Evolutionary conservation across 176 grass and related monocot species (phyloP).

Genomic region (Alloteropsis semialata): DNA sequence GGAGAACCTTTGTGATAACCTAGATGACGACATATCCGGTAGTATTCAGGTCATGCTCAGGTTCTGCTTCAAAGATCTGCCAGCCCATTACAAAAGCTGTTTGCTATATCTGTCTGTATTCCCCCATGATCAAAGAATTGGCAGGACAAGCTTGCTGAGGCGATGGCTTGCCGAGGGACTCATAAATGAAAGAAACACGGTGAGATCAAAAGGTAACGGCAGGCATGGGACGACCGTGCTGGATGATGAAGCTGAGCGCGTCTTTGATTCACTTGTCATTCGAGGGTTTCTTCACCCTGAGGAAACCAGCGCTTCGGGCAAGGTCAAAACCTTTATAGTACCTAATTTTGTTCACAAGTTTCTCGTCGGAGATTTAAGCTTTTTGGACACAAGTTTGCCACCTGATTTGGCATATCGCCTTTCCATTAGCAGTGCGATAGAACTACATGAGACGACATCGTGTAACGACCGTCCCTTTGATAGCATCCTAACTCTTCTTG

Average conservation of each 20-base stretch:
- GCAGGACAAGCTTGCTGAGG: background rate
- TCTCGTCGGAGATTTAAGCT: background rate
- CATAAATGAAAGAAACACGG: rapidly evolving
- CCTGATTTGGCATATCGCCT: background rate
- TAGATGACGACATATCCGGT: too few species aligned
- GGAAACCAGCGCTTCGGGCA: background rate
- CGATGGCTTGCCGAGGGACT: slow-evolving; percentile 10
- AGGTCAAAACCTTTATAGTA: background rate
- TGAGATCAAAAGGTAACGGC: too few species aligned
- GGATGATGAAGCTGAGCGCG: background rate
- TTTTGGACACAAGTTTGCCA: background rate
- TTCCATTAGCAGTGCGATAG: background rate
- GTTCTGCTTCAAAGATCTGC: background rate
- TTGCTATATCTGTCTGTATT: slow-evolving; percentile 6
- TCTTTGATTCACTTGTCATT: background rate
- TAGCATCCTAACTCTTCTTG: background rate
- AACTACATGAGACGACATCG: background rate
- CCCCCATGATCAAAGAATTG: background rate
- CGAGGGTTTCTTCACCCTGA: background rate
- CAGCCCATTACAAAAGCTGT: background rate
- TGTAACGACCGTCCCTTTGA: too few species aligned
- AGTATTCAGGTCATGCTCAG: too few species aligned
- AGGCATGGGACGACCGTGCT: too few species aligned
- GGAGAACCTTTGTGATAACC: too few species aligned
- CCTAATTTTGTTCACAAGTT: background rate